phyloP scores from a whole-genome alignment of 2,329 filamentous ascomycete species.

The Fusarium succisae region DNA sequence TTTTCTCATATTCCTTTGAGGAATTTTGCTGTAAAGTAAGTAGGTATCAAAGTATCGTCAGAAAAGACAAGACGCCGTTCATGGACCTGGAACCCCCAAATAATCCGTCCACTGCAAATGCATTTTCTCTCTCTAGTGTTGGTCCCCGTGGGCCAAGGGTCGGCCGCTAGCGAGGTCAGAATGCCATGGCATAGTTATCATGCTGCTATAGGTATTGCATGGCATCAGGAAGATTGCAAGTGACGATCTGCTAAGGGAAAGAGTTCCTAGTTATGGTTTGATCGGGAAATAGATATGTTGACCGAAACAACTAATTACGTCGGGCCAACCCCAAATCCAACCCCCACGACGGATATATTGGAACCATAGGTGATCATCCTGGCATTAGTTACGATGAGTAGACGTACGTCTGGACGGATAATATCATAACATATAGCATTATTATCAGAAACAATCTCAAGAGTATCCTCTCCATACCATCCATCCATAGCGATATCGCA shows the following conservation, averaged over 20 bases:
- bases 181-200: background rate
- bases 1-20: background rate
- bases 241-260: conserved; percentile 5
- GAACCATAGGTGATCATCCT: conserved; percentile 10
- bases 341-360: conserved; percentile 28
- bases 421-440: background rate
- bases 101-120: conserved; percentile 32
- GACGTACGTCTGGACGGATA: background rate
- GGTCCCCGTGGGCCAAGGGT: conserved; percentile 5
- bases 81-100: conserved; percentile 27
- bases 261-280: background rate
- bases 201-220: background rate
- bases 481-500: background rate
- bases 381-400: conserved; percentile 12
- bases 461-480: background rate
- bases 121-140: conserved; percentile 1
- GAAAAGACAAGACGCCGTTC: conserved; percentile 14
- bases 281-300: conserved; percentile 13
- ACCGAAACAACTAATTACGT: conserved; percentile 10
- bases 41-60: conserved; percentile 2
- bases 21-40: background rate
- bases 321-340: conserved; percentile 23
- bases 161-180: conserved; percentile 9
- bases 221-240: background rate
- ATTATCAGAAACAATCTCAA: background rate